Base-by-base conservation (phyloP, 371 early-diverging fungal genomes). In the Phascolomyces articulosus region DNA sequence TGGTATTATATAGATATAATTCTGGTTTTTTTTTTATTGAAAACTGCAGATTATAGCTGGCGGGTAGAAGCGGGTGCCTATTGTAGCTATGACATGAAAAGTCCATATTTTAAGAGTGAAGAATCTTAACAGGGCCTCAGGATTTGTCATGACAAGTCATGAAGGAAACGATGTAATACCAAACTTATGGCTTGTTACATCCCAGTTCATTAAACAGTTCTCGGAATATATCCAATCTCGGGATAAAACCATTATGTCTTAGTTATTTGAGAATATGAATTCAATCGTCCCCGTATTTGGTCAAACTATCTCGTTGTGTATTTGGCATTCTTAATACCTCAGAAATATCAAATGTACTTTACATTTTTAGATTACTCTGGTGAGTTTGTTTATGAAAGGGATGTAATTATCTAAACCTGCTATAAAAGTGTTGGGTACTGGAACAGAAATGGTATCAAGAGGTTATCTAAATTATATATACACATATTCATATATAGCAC, bases 311-410 rank as follows among this genome's bases (percentile, higher is more conserved):
- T 71, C 70, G 91, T 98, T 55, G 94, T 85, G 24, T 85, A 87
- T 63, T 71, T 97, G 69, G 78, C 87, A 10, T 91, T 96, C 65
- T 91, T 90, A 62, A 83, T 93, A 62, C 85, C 87, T 27, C 66
- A 83, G 23, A 82, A 82, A 0, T 97, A 98, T 73, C 75, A 76
- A 51, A 77, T 83, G 44, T 95, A 88, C 65, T 96, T 98, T 67
- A 75, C 90, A 31, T 87, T 83, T 63, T 75, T 98, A 34, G 98
- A 98, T 74, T 68, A 74, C 28, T 72, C 86, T 3, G 95, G 95
- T 3, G 96, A 90, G n/a, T 98, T 98, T 70, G 98, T 92, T 71
- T 97, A 97, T 74, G 99, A 98, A 69, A 83, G 95, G 84, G 83
- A 69, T 53, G 56, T 7, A 10, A 8, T 49, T 8, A 48, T 10